Evolutionary conservation across 345 rosid genomes (phyloP).

Genomic region (Clarkia xantiana): DNA sequence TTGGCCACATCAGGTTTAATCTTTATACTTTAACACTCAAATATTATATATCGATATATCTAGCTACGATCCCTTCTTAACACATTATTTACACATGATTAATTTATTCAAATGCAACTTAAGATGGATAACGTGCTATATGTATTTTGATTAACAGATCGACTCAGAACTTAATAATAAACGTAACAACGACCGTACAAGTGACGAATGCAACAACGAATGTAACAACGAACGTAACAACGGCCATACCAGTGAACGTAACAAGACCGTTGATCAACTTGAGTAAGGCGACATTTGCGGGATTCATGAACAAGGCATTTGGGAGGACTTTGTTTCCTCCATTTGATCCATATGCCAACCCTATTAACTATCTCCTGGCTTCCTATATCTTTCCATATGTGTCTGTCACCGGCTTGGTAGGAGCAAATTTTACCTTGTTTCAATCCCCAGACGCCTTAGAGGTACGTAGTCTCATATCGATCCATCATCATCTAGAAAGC

Average conservation of each 20-base stretch:
- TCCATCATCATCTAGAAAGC: background rate
- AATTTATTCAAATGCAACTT: no score
- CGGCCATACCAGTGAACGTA: slow-evolving; percentile 79
- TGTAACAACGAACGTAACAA: slow-evolving; percentile 45
- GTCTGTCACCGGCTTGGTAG: slow-evolving; percentile 73
- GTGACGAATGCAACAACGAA: slow-evolving; percentile 8
- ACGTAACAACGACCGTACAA: background rate
- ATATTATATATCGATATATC: background rate
- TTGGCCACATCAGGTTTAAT: slow-evolving; percentile 66
- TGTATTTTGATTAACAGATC: no score
- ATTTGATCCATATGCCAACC: slow-evolving; percentile 52
- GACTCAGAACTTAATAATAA: no score
- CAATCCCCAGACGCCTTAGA: slow-evolving; percentile 23
- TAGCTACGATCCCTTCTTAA: no score
- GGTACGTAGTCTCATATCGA: slow-evolving; percentile 21
- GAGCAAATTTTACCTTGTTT: slow-evolving; percentile 57
- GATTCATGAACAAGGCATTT: slow-evolving; percentile 39
- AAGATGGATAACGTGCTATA: no score
- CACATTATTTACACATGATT: no score
- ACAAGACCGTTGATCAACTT: slow-evolving; percentile 64
- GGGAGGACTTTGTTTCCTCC: slow-evolving; percentile 38
- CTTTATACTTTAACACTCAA: no score
- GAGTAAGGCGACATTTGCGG: slow-evolving; percentile 41
- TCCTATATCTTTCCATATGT: slow-evolving; percentile 66
- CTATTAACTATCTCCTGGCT: slow-evolving; percentile 50